phyloP scores from a whole-genome alignment of 306 rosid genomes.

The Glycine soja region DNA sequence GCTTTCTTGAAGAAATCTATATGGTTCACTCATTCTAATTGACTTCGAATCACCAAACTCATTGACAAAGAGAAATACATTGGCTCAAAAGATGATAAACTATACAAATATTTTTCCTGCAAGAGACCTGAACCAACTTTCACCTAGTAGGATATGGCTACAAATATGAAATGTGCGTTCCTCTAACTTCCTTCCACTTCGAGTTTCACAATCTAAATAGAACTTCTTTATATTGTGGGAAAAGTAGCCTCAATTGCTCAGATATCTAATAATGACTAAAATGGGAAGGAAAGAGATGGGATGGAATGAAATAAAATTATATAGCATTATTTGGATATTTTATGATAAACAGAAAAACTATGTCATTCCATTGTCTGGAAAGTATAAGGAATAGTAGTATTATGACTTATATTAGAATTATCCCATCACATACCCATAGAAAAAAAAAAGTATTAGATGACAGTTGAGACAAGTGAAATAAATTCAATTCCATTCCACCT shows the following conservation, averaged over 20 bases:
- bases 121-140: neutral
- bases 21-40: neutral
- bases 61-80: neutral
- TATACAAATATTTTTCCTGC: neutral
- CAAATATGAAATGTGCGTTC: neutral
- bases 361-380: neutral
- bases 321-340: neutral
- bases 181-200: neutral
- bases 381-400: neutral
- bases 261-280: neutral
- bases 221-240: neutral
- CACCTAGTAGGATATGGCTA: neutral
- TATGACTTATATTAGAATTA: neutral
- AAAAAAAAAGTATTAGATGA: neutral
- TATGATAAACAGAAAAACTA: neutral
- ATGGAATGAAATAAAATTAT: neutral
- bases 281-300: neutral
- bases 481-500: neutral
- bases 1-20: neutral
- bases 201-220: slow-evolving; percentile 4
- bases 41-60: neutral
- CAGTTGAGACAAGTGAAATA: neutral
- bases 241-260: neutral
- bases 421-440: neutral
- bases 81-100: neutral